Conservation (phyloP, 2,329 filamentous ascomycete genomes). For the Biscogniauxia sp. region DNA sequence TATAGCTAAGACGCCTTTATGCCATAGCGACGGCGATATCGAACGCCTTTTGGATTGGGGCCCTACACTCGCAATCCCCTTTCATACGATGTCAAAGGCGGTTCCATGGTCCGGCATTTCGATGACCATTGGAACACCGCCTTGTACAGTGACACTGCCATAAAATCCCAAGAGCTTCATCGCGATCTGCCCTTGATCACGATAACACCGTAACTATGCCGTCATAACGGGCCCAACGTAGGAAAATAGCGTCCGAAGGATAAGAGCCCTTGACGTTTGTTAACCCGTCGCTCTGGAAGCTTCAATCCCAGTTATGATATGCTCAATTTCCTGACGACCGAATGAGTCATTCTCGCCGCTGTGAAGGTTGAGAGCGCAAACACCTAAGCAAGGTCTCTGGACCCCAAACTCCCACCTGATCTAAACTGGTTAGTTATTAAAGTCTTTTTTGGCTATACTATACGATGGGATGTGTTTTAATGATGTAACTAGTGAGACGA, state of each 20-base stretch:
- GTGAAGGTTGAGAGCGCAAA: constrained; percentile 36
- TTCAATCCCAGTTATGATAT: constrained; percentile 31
- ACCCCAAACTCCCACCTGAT: constrained; percentile 32
- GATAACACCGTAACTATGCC: constrained; percentile 38
- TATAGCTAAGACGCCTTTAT: constrained; percentile 6
- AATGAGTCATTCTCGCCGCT: constrained; percentile 35
- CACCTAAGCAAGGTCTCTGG: constrained; percentile 29
- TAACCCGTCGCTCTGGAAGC: constrained; percentile 26
- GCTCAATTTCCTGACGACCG: constrained; percentile 33
- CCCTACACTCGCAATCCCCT: constrained; percentile 27
- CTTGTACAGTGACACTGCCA: constrained; percentile 35
- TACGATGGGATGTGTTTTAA: no score
- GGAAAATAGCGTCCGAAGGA: constrained; percentile 36
- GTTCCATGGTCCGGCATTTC: constrained; percentile 33
- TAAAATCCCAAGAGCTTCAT: constrained; percentile 36
- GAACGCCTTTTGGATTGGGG: constrained; percentile 35
- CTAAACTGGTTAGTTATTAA: background rate
- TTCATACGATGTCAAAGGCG: constrained; percentile 33
- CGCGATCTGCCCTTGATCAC: constrained; percentile 37
- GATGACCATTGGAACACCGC: constrained; percentile 31
- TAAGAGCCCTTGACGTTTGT: constrained; percentile 30
- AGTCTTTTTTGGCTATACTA: no score
- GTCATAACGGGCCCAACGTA: constrained; percentile 31
- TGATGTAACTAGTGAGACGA: no score
- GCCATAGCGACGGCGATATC: constrained; percentile 32